Evolutionary conservation across 2,329 filamentous ascomycete species (phyloP), one percentile per base, ranked within the genome.

Genomic region (Calonectria honghensis): DNA sequence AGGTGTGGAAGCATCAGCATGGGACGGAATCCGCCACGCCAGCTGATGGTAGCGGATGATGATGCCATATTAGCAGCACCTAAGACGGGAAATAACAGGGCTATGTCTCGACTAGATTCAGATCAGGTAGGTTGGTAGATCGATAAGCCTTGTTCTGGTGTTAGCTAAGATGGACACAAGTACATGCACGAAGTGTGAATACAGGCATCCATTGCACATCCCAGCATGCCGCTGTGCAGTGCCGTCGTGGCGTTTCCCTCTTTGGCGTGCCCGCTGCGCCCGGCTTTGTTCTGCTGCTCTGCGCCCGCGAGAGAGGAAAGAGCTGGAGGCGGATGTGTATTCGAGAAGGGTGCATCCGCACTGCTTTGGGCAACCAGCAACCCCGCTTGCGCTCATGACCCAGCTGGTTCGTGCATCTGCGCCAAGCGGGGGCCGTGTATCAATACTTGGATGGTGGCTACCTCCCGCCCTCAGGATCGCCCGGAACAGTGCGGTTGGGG

Each of bases 351-450:
- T 50, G 52, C 50, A 63, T 41, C 24, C 50, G 65, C 75, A 66
- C 76, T 72, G 61, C 51, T 79, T 79, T 80, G 54, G 72, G 73
- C 61, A 79, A 78, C 78, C 79, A 77, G 32, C 57, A 61, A 27
- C 79, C 78, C 79, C 67, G 77, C 74, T 57, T 76, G 77, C 50
- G 71, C 79, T 79, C 79, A 81, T 81, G 79, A 81, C 77, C 67
- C 77, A 57, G 73, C 65, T 64, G 73, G 73, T 77, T 79, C 63
- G 70, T 76, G 74, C 75, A 73, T 68, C 68, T 70, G 57, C 70
- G 52, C 73, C 65, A 68, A 68, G 79, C 72, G 75, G 73, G 77
- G 78, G 20, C 6, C 0, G 67, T 35, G 79, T 81, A 79, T 27
- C n/a, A 29, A 41, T 79, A 81, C 79, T 68, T 68, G 11, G 0